Evolutionary conservation across 169 alveolate genomes (phyloP), one percentile per base, ranked within the genome.

Genomic region (Cryptosporidium sp.): DNA sequence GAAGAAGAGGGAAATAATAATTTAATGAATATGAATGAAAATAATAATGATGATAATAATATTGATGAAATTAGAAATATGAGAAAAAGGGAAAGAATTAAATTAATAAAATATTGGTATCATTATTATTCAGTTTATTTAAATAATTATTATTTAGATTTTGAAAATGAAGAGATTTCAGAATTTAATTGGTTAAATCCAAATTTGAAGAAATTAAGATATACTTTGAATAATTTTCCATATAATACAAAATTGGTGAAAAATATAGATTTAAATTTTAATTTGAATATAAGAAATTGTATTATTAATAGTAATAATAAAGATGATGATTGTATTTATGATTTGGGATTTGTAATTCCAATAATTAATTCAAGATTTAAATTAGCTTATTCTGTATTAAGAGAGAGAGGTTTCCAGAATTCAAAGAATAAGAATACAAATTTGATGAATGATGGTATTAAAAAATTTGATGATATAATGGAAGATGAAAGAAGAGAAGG

Each of bases 121-220:
- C 89, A 80, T 18, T 80, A 37, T 29, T 80, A 80, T 62, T 62
- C 75, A 21, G 31, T 65, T 44, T 62, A 65, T 23, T 44, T 80
- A 39, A 23, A 61, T 12, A 80, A 65, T 10, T 44, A 45, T 62
- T 37, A 33, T 31, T 37, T 60, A 23, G 89, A 80, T 31, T 53
- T 21, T 9, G 70, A 33, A 1, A 53, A 73, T 53, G 37, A 35
- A 3, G n/a, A 48, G 37, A 18, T 26, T 12, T 65, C 72, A 18
- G 52, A 75, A 16, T 80, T 80, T 80, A 65, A 80, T 18, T 80
- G 89, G 89, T 5, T 80, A 23, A 80, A 42, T 60, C 89, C 89
- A n/a, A 65, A 45, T 42, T n/a, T 18, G 58, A 65, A 45, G 37
- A 80, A 75, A 62, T 16, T 80, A n/a, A 80, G 48, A 14, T 21